Evolutionary conservation across 2,329 filamentous ascomycete genomes (phyloP).

Genomic region (Ascochyta viciae-villosae): DNA sequence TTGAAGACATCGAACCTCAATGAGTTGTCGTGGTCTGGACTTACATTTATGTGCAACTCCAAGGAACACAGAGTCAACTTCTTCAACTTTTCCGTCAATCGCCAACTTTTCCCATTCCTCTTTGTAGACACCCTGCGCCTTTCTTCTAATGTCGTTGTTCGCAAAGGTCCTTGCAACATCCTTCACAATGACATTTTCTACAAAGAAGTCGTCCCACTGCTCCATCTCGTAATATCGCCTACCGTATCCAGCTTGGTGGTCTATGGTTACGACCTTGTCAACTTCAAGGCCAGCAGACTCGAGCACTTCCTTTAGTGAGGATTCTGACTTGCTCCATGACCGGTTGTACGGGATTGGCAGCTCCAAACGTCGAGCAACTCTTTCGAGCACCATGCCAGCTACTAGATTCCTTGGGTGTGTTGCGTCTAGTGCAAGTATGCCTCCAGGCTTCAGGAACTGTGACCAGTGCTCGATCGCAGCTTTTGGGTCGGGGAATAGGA

Average conservation of each 20-base stretch:
- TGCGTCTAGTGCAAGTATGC: slow-evolving; percentile 49
- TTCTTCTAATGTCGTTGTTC: slow-evolving; percentile 38
- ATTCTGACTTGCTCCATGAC: slow-evolving; percentile 43
- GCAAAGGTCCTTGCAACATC: slow-evolving; percentile 36
- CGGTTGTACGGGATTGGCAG: slow-evolving; percentile 48
- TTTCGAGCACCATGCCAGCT: slow-evolving; percentile 49
- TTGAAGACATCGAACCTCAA: not conserved
- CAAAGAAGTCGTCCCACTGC: slow-evolving; percentile 47
- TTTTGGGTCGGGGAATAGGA: slow-evolving; percentile 50
- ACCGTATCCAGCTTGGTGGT: slow-evolving; percentile 45
- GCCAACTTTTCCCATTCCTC: slow-evolving; percentile 51
- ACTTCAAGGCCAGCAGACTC: slow-evolving; percentile 48
- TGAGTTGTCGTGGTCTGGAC: not conserved
- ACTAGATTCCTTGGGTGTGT: slow-evolving; percentile 49
- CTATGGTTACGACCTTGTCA: slow-evolving; percentile 38
- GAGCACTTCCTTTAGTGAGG: slow-evolving; percentile 41
- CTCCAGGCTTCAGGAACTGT: slow-evolving; percentile 51
- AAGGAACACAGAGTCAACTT: slow-evolving; percentile 51
- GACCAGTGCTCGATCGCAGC: slow-evolving; percentile 49
- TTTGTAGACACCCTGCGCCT: slow-evolving; percentile 44
- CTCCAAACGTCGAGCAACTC: slow-evolving; percentile 42
- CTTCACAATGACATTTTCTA: slow-evolving; percentile 41
- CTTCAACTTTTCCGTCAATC: slow-evolving; percentile 47
- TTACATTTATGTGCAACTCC: slow-evolving; percentile 45
- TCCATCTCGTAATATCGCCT: slow-evolving; percentile 36